These are phyloP conservation scores for button mushroom (Agaricus bisporus) DNA, from an alignment of 768 basidiomycete genomes.

Conservation along the genomic window DNA sequence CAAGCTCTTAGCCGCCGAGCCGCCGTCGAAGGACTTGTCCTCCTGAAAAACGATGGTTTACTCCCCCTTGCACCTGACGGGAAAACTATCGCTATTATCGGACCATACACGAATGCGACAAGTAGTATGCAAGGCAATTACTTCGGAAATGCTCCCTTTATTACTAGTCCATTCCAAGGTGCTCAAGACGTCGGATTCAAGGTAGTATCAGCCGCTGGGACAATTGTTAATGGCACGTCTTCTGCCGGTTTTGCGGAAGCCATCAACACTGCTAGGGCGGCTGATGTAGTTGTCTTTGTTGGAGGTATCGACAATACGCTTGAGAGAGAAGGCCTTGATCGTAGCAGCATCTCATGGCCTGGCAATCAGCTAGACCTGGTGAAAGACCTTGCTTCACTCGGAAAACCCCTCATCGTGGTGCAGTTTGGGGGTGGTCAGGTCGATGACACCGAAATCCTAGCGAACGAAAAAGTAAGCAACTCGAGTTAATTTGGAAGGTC, in stretches of 20 bases:
- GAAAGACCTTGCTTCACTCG: slow-evolving; percentile 32
- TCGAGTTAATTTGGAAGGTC: background rate
- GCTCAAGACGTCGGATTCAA: slow-evolving; percentile 41
- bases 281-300: slow-evolving; percentile 45
- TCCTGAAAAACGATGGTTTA: slow-evolving; percentile 59
- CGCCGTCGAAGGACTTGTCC: slow-evolving; percentile 49
- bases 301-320: slow-evolving; percentile 49
- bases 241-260: slow-evolving; percentile 46
- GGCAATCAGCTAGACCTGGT: slow-evolving; percentile 49
- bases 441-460: slow-evolving; percentile 41
- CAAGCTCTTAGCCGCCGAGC: slow-evolving; percentile 44
- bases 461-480: slow-evolving; percentile 30
- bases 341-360: slow-evolving; percentile 46
- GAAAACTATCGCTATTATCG: slow-evolving; percentile 51
- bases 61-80: slow-evolving; percentile 42
- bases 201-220: slow-evolving; percentile 37
- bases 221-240: slow-evolving; percentile 29
- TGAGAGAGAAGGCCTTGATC: slow-evolving; percentile 43
- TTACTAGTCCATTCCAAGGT: slow-evolving; percentile 46
- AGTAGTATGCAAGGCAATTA: slow-evolving; percentile 57
- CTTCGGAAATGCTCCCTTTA: slow-evolving; percentile 46
- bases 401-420: slow-evolving; percentile 46
- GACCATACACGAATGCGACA: slow-evolving; percentile 54
- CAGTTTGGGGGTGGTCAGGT: slow-evolving; percentile 57
- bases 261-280: slow-evolving; percentile 37